Evolutionary conservation across 2,329 filamentous ascomycete genomes (phyloP), one percentile per base, ranked within the genome.

Genomic region (Fusarium luffae): DNA sequence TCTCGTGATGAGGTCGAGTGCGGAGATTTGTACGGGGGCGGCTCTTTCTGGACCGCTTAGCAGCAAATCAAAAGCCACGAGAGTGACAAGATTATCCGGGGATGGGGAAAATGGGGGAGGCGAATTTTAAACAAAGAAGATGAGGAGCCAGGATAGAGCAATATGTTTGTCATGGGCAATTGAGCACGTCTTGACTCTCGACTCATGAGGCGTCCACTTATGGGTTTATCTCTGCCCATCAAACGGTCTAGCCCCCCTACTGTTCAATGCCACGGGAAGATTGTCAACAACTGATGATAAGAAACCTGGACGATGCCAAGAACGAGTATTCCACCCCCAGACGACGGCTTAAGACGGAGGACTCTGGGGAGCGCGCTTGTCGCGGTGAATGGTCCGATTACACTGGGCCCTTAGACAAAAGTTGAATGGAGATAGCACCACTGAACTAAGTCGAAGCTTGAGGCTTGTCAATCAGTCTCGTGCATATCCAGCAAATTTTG

Each of bases 311-410:
- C 54, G 54, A 62, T 71, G 69, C 49, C 51, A 60, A 69, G 41
- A 44, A 28, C 25, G 12, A 48, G 54, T 34, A n/a, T 59, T 27
- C 57, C 30, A 62, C 59, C 63, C 58, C 59, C 55, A 60, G 59
- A 66, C 47, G 61, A 51, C 59, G 69, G 64, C 57, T 68, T 68
- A 40, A 66, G 55, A 56, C 61, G 66, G 69, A 65, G 27, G 51
- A 54, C 54, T 72, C 64, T 75, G 73, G 73, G 73, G 71, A 68
- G 55, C 63, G 73, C 73, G 73, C 73, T 75, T 75, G 73, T 75
- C 73, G 73, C 73, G 73, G 58, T 63, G 68, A 56, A 63, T 74
- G 73, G 69, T 49, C 62, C 54, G 59, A 70, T 63, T 60, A 71
- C 25, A 66, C 61, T 59, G 67, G 61, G 65, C 50, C 60, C 40